phyloP scores from a whole-genome alignment of 2,329 filamentous ascomycete genomes.

The Phialemoniopsis sp. region DNA sequence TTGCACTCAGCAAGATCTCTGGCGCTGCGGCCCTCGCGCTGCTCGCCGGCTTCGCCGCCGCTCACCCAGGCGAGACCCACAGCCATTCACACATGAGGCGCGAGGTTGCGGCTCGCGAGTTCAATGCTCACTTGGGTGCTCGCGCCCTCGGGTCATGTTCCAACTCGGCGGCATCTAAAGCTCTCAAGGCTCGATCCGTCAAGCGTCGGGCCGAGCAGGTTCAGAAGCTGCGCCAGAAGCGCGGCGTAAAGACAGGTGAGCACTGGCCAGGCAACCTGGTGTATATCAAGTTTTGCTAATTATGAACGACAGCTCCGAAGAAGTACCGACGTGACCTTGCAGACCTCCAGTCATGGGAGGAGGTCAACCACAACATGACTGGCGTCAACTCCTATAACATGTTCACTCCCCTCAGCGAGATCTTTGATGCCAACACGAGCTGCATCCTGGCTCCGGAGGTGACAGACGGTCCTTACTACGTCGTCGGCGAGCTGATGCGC shows the following conservation, averaged over 20 bases:
- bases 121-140: slow-evolving; percentile 20
- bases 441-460: slow-evolving; percentile 36
- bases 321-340: slow-evolving; percentile 26
- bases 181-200: slow-evolving; percentile 32
- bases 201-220: slow-evolving; percentile 32
- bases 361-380: slow-evolving; percentile 30
- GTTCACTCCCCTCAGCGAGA: slow-evolving; percentile 20
- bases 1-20: too few relatives aligned
- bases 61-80: slow-evolving; percentile 26
- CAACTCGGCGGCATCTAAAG: slow-evolving; percentile 28
- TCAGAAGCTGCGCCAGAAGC: slow-evolving; percentile 30
- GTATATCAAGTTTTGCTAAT: not conserved
- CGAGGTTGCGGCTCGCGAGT: slow-evolving; percentile 25
- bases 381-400: slow-evolving; percentile 20
- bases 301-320: slow-evolving; percentile 13
- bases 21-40: too few relatives aligned
- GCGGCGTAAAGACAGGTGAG: slow-evolving; percentile 22
- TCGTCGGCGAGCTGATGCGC: slow-evolving; percentile 35
- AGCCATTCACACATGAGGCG: slow-evolving; percentile 21
- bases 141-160: slow-evolving; percentile 34
- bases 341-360: slow-evolving; percentile 24
- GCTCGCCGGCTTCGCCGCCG: slow-evolving; percentile 17
- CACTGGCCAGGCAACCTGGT: not conserved
- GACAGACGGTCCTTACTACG: slow-evolving; percentile 39
- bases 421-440: slow-evolving; percentile 36